Evolutionary conservation across 2,329 filamentous ascomycete genomes (phyloP), one percentile per base, ranked within the genome.

Genomic region (Paraphoma sp.): DNA sequence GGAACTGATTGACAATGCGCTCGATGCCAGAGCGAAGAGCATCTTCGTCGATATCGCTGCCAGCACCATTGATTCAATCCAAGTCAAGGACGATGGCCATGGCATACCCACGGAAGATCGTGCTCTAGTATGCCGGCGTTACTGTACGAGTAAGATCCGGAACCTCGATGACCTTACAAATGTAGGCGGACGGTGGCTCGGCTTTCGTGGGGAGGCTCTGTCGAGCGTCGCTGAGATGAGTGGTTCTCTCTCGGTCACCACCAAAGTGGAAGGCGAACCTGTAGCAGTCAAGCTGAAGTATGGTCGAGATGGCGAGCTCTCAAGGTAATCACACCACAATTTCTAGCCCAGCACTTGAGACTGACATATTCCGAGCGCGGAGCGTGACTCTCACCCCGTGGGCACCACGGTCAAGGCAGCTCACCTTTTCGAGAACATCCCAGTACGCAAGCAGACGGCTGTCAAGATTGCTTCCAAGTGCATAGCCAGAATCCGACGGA

Each of bases 1-100:
- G 70, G 91, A 93, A 74, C 85, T 93, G 4, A 75, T 93, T 31
- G 91, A 93, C 65, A 93, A 94, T 73, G 83, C 89, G 43, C 82
- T 93, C 17, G 90, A 94, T 73, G 89, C 90, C 7, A 80, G 83
- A 50, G 89, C 90, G 11, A 89, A 84, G 1, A 83, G 82, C 1
- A 80, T 94, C 54, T 85, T 90, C 50, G 78, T 93, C 23, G 77
- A 85, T 29, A 80, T 92, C 12, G 84, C 88, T 4, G 66, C 81
- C 42, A 88, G 93, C 68, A 88, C 88, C 0, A 72, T 93, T 50
- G 87, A 90, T 72, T 84, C 82, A 51, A 84, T 94, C 38, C 85
- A 90, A 65, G 86, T 93, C 47, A 76, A 73, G 43, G 75, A 77
- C 72, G 91, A 93, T 75, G 90, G 91, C n/a, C 79, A 83, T 54